A percentile compares a stretch with the other conserved stretches of the same genome.
These are phyloP conservation scores for Gentiana straminea DNA, from an alignment of 257 asterid genomes.

Conservation along the genomic window DNA sequence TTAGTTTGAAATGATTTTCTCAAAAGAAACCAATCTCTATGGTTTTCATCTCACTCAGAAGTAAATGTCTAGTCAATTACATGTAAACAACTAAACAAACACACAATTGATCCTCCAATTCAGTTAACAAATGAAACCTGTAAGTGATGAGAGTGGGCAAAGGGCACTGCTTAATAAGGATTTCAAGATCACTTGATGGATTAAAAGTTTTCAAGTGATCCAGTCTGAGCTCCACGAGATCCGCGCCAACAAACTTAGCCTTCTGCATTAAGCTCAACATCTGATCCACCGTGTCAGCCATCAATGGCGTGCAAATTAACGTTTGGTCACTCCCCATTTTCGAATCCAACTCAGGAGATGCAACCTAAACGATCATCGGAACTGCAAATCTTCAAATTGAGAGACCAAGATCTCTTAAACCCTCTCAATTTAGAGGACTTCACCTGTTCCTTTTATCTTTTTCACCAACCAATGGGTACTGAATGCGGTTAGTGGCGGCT, in stretches of 20 bases:
- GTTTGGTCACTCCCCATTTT: slow-evolving; percentile 45
- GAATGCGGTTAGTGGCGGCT: no score
- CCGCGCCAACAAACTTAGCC: slow-evolving; percentile 79
- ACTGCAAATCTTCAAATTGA: background rate
- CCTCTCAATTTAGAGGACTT: no score
- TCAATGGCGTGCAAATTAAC: slow-evolving; percentile 85
- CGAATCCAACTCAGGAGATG: slow-evolving; percentile 29
- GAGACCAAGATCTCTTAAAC: no score
- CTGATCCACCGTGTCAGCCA: slow-evolving; percentile 78
- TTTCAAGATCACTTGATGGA: slow-evolving; percentile 41
- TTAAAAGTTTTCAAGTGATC: slow-evolving; percentile 67
- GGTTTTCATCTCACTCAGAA: no score
- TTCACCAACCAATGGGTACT: no score
- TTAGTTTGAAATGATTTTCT: no score
- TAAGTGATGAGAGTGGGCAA: slow-evolving; percentile 92
- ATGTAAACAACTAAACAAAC: no score
- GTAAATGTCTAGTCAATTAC: no score
- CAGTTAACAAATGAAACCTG: slow-evolving; percentile 39
- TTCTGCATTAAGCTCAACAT: slow-evolving; percentile 54
- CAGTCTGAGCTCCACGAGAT: slow-evolving; percentile 82
- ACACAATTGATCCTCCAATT: no score
- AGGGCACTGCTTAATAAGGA: slow-evolving; percentile 56
- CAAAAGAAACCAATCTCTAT: no score
- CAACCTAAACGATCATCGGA: slow-evolving; percentile 28
- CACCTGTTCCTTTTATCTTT: no score